Evolutionary conservation across 305 asterid genomes (phyloP), one percentile per base, ranked within the genome.

Genomic region (Fraxinus sp.): DNA sequence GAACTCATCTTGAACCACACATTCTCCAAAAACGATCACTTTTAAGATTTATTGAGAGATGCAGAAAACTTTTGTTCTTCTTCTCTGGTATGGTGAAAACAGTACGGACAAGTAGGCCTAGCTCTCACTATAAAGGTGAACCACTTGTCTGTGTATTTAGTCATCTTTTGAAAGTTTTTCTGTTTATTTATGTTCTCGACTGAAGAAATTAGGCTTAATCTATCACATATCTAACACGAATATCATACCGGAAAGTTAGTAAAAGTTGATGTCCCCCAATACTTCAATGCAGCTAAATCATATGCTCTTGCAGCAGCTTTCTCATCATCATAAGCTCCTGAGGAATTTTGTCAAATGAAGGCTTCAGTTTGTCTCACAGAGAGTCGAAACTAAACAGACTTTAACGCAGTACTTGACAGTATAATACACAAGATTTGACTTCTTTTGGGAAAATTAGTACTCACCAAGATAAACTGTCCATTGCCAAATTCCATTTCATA

Each of bases 291-390:
- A 2, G 95, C 97, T 86, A 92, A 89, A 78, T 91, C 95, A 43
- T 91, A 92, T 16, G 97, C 95, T 83, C 94, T 84, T 70, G 97
- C 97, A 59, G 97, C 97, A 43, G 95, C 92, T 87, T 92, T 95
- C 80, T 92, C 95, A 13, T 87, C 93, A 43, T 91, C 95, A 85
- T 91, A 91, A 52, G 95, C 95, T 75, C 95, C 97, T 92, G 74
- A 35, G 28, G 30, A 73, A 83, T n/a, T 79, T 79, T 68, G 37
- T 68, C 22, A 43, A 57, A 68, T 6, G 14, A 77, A 77, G 13
- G 37, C 26, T 18, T 77, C 64, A 57, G 24, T 36, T 62, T n/a
- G 68, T 39, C 68, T 57, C 26, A 4, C 28, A 57, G 3, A 18
- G 22, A 57, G 68, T 57, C 68, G 68, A 57, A 57, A 57, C 11